Evolutionary conservation across 1,284 basidiomycete species (phyloP).

Genomic region (Ustilago xerochloae): DNA sequence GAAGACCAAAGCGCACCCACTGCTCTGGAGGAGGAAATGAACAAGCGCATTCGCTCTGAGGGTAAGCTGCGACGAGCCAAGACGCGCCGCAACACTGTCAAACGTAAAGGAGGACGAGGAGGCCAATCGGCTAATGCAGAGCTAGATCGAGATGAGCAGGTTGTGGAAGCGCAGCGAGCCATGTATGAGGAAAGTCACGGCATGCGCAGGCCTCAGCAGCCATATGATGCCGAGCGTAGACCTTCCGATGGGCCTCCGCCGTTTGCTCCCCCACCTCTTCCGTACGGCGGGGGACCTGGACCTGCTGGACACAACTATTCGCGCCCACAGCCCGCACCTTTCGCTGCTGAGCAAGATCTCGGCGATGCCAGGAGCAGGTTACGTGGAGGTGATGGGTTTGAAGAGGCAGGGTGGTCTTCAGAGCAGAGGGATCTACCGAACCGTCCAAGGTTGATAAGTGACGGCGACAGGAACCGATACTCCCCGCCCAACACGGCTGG

Average conservation of each 20-base stretch:
- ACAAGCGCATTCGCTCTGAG: conserved; percentile 75
- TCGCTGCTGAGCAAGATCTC: conserved; percentile 19
- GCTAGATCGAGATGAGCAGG: conserved; percentile 32
- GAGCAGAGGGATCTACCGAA: neutral
- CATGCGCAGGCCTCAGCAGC: conserved; percentile 15
- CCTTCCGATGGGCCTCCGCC: conserved; percentile 18
- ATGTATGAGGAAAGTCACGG: conserved; percentile 44
- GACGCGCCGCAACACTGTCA: conserved; percentile 60
- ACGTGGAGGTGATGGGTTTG: neutral
- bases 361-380: conserved; percentile 16
- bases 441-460: neutral
- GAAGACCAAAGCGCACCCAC: conserved; percentile 75
- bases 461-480: neutral
- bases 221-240: conserved; percentile 11
- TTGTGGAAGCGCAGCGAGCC: conserved; percentile 42
- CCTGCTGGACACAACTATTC: neutral
- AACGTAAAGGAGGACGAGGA: conserved; percentile 41
- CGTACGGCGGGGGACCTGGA: neutral
- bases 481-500: conserved; percentile 23
- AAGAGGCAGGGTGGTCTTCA: conserved; percentile 9
- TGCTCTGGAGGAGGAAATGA: conserved; percentile 76
- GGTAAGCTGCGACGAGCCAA: conserved; percentile 77
- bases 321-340: conserved; percentile 1
- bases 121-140: conserved; percentile 19
- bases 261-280: too few species aligned